phyloP scores from a whole-genome alignment of 1,284 basidiomycete genomes.

The Sporisorium exsertum region DNA sequence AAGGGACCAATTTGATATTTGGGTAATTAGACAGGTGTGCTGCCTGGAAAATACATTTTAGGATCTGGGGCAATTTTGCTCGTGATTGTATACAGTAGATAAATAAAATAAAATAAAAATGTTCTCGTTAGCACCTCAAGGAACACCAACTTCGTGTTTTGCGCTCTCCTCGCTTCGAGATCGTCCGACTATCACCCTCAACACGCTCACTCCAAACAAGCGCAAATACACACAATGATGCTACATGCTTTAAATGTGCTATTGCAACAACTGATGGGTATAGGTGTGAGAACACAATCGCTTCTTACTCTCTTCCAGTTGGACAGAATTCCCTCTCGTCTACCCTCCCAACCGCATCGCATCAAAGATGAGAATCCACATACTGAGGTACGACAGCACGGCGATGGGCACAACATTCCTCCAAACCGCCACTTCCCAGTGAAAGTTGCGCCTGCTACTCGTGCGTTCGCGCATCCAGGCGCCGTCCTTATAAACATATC shows the following conservation, averaged over 20 bases:
- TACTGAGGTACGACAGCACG: slow-evolving; percentile 59
- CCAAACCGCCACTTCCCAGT: slow-evolving; percentile 68
- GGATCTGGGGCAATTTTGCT: too few species aligned
- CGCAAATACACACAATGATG: too few species aligned
- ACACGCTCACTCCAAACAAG: not conserved
- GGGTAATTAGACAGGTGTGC: too few species aligned
- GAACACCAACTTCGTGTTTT: slow-evolving; percentile 1
- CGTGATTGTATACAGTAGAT: too few species aligned
- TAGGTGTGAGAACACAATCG: not conserved
- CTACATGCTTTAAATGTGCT: too few species aligned
- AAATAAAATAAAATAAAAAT: not conserved
- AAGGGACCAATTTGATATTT: too few species aligned
- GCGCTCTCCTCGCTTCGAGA: not conserved
- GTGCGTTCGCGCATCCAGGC: slow-evolving; percentile 28
- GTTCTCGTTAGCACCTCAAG: not conserved
- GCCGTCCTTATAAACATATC: slow-evolving; percentile 22
- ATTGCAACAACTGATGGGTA: not conserved
- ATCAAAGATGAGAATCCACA: slow-evolving; percentile 60
- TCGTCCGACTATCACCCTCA: not conserved
- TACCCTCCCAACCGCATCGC: slow-evolving; percentile 32
- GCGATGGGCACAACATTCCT: slow-evolving; percentile 65
- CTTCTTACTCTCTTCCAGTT: too few species aligned
- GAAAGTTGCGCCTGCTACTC: slow-evolving; percentile 60
- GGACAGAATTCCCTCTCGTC: not conserved
- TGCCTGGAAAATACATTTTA: too few species aligned